These are phyloP conservation scores for Vachellia collinsii DNA, from an alignment of 306 rosid genomes.

Conservation along the genomic window DNA sequence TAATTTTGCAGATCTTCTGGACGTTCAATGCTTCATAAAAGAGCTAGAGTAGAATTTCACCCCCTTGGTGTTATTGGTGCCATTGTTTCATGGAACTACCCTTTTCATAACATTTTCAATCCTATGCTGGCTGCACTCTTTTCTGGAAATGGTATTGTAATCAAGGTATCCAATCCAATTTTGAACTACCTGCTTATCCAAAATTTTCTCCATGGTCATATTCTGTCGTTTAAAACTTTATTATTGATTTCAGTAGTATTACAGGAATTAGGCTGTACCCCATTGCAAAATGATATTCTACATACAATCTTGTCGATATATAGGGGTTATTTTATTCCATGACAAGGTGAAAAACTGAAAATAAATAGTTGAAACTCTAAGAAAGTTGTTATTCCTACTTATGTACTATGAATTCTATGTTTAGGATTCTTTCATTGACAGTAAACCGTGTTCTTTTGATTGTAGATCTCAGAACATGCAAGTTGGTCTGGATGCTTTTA, in stretches of 20 bases:
- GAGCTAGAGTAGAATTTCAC: conserved; percentile 84
- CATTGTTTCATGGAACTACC: conserved; percentile 92
- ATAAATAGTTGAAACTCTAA: conserved; percentile 25
- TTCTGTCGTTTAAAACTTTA: conserved; percentile 11
- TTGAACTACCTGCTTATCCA: conserved; percentile 19
- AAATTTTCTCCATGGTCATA: conserved; percentile 31
- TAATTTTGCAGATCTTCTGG: conserved; percentile 72
- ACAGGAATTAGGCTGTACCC: conserved; percentile 21
- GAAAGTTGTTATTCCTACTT: conserved; percentile 15
- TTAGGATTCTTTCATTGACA: conserved; percentile 39
- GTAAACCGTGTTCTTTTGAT: conserved; percentile 37
- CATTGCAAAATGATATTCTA: conserved; percentile 6
- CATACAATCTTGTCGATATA: conserved; percentile 8
- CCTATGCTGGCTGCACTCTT: conserved; percentile 92
- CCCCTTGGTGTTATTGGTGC: conserved; percentile 97
- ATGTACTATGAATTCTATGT: neutral
- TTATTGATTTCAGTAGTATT: conserved; percentile 17
- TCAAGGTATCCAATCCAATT: conserved; percentile 65
- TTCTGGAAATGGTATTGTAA: conserved; percentile 87
- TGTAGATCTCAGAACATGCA: conserved; percentile 93
- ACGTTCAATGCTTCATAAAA: conserved; percentile 85
- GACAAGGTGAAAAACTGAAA: neutral
- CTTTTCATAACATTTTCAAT: conserved; percentile 89
- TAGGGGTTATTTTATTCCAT: conserved; percentile 26
- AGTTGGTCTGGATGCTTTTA: conserved; percentile 99